phyloP scores from a whole-genome alignment of 2,329 filamentous ascomycete species.

The Diplodia corticola region DNA sequence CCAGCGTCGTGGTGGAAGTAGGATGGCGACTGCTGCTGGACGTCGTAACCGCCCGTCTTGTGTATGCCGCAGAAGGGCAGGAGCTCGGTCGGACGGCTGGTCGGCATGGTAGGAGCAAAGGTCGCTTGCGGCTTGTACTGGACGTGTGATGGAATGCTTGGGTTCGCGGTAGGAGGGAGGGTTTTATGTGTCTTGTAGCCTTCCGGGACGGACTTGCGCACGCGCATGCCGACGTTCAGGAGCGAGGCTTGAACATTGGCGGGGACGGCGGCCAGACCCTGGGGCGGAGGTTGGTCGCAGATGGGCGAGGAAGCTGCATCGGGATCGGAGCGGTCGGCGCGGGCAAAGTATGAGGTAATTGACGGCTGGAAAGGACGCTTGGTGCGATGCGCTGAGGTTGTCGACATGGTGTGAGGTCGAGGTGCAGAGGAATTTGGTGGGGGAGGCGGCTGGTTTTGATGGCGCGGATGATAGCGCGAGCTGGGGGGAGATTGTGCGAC shows the following conservation, averaged over 20 bases:
- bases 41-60: slow-evolving; percentile 62
- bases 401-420: slow-evolving; percentile 22
- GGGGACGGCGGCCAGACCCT: slow-evolving; percentile 51
- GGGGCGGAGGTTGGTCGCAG: neutral
- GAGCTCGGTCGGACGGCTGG: slow-evolving; percentile 57
- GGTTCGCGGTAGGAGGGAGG: neutral
- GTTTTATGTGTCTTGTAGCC: slow-evolving; percentile 79
- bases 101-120: neutral
- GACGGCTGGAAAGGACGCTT: slow-evolving; percentile 49
- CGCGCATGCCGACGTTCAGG: slow-evolving; percentile 89
- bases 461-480: neutral
- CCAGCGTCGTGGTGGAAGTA: slow-evolving; percentile 43
- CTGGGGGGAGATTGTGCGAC: neutral
- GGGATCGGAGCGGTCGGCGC: slow-evolving; percentile 27
- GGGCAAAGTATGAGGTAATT: slow-evolving; percentile 47
- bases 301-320: slow-evolving; percentile 5
- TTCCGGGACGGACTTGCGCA: slow-evolving; percentile 89
- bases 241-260: slow-evolving; percentile 74
- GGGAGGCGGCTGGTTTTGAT: neutral
- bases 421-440: neutral
- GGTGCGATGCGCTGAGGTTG: slow-evolving; percentile 32
- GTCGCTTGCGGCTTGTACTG: neutral
- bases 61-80: slow-evolving; percentile 79
- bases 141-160: neutral
- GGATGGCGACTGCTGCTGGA: slow-evolving; percentile 39